Evolutionary conservation across 768 basidiomycete species (phyloP).

Genomic region (Vararia minispora): DNA sequence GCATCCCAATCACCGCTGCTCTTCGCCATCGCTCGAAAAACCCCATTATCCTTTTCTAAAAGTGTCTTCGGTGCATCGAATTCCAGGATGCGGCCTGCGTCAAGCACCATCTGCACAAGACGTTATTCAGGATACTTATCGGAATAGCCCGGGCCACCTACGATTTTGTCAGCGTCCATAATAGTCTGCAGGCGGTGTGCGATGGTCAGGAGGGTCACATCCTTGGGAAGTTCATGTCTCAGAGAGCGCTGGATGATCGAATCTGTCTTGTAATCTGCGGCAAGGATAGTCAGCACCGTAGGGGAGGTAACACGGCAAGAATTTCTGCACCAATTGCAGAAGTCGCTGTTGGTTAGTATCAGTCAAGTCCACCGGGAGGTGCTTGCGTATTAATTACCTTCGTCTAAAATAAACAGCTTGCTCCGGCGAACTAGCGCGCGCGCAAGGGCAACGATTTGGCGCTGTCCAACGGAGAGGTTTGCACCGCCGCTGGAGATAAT

Average conservation of each 20-base stretch:
- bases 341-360: too few relatives aligned
- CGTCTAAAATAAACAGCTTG: constrained; percentile 48
- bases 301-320: not conserved
- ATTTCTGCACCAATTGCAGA: too few relatives aligned
- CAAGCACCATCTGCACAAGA: constrained; percentile 32
- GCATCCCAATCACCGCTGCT: constrained; percentile 27
- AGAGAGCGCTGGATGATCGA: constrained; percentile 45
- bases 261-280: constrained; percentile 43
- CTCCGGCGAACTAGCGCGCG: constrained; percentile 46
- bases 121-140: not conserved
- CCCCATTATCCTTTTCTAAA: constrained; percentile 24
- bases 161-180: constrained; percentile 52
- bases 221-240: constrained; percentile 29
- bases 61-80: constrained; percentile 36
- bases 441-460: constrained; percentile 49
- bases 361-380: too few relatives aligned
- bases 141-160: constrained; percentile 15
- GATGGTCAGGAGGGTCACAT: constrained; percentile 45
- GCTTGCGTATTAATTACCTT: too few relatives aligned
- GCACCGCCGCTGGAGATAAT: constrained; percentile 31
- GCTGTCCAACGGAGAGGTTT: constrained; percentile 47
- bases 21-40: constrained; percentile 26
- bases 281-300: not conserved
- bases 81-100: constrained; percentile 32
- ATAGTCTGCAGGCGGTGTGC: constrained; percentile 49